phyloP scores from a whole-genome alignment of 225 moss, liverwort and hornwort species.

The Bryum argenteum region DNA sequence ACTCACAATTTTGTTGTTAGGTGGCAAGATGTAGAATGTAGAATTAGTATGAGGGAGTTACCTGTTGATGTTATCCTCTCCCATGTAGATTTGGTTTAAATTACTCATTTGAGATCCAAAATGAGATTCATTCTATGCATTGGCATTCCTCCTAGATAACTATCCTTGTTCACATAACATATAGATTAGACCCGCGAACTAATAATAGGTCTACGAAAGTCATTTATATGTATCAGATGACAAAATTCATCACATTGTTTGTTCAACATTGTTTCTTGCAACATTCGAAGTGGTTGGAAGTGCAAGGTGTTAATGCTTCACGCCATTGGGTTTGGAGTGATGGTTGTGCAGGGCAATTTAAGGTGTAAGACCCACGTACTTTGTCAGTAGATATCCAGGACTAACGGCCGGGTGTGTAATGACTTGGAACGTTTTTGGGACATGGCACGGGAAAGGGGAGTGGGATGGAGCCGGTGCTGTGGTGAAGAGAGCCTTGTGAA shows the following conservation, averaged over 20 bases:
- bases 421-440: background rate
- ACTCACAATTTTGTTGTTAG: no score
- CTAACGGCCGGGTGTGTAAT: background rate
- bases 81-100: background rate
- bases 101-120: background rate
- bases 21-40: no score
- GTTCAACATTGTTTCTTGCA: background rate
- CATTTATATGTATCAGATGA: background rate
- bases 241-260: no score
- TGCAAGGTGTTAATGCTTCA: background rate
- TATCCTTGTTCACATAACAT: background rate
- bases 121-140: background rate
- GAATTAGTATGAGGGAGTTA: no score
- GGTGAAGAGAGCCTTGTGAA: background rate
- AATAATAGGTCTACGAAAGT: background rate
- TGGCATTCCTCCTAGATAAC: background rate
- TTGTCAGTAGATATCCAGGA: background rate
- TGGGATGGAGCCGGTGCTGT: background rate
- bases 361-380: background rate
- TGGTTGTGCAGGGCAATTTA: background rate
- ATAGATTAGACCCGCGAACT: background rate
- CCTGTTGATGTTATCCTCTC: background rate
- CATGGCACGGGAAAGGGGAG: background rate
- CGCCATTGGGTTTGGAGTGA: slow-evolving; percentile 2
- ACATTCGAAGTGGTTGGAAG: background rate